These are phyloP conservation scores for Novakomyces olei DNA, from an alignment of 805 yeast species.

Conservation along the genomic window DNA sequence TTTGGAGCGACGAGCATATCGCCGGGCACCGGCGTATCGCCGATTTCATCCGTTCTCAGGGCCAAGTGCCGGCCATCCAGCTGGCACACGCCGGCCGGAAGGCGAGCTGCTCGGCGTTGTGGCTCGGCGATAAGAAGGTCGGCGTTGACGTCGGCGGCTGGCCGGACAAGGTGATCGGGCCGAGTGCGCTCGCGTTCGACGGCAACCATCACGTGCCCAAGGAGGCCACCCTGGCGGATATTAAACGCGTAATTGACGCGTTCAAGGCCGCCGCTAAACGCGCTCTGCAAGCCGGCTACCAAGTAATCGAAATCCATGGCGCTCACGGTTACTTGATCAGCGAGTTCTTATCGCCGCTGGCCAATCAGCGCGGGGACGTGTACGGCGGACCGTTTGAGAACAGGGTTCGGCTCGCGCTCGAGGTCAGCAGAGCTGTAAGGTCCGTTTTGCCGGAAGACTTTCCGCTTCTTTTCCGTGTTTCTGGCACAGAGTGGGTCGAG, in stretches of 20 bases:
- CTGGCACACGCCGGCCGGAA: slow-evolving; percentile 36
- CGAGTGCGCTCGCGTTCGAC: slow-evolving; percentile 20
- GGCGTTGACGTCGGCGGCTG: slow-evolving; percentile 9
- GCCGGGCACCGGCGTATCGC: slow-evolving; percentile 19
- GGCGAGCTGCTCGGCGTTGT: slow-evolving; percentile 17
- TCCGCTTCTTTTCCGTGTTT: slow-evolving; percentile 28
- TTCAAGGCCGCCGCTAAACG: slow-evolving; percentile 28
- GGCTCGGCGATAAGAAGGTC: slow-evolving; percentile 10
- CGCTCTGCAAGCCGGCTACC: slow-evolving; percentile 33
- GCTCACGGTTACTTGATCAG: slow-evolving; percentile 41
- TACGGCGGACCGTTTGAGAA: slow-evolving; percentile 45
- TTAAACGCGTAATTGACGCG: slow-evolving; percentile 20
- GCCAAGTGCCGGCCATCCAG: slow-evolving; percentile 28
- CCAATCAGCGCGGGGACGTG: slow-evolving; percentile 35
- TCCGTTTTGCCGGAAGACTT: slow-evolving; percentile 20
- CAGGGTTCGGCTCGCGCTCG: slow-evolving; percentile 28
- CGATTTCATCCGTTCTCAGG: slow-evolving; percentile 23
- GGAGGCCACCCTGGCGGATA: slow-evolving; percentile 21
- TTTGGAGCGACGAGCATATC: slow-evolving; percentile 31
- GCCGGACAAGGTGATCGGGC: slow-evolving; percentile 22
- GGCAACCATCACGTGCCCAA: slow-evolving; percentile 16
- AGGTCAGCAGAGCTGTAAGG: slow-evolving; percentile 26
- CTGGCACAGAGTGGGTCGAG: slow-evolving; percentile 21
- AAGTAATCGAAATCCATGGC: slow-evolving; percentile 42
- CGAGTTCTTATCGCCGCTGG: slow-evolving; percentile 24